phyloP scores from a whole-genome alignment of 768 basidiomycete species.

The Mycena alexandri region DNA sequence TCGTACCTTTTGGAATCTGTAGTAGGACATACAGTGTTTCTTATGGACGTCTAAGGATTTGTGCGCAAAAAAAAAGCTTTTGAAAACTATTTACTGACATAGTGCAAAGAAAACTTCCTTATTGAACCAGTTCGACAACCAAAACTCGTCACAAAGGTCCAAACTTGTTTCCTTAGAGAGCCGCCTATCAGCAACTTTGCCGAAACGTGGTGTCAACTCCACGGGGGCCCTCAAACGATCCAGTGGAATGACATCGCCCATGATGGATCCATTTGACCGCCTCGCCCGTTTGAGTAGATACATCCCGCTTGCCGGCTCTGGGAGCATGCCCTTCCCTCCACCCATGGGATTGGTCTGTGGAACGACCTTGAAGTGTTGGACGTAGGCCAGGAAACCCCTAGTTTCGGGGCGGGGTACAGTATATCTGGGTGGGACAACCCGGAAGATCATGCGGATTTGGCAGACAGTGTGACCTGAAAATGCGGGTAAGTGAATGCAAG shows the following conservation, averaged over 20 bases:
- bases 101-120: slow-evolving; percentile 18
- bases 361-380: slow-evolving; percentile 36
- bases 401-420: neutral
- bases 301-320: slow-evolving; percentile 4
- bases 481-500: no score
- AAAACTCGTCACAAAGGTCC: neutral
- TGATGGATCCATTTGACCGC: neutral
- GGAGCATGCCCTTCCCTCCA: neutral
- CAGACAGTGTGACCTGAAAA: slow-evolving; percentile 30
- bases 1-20: no score
- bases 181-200: slow-evolving; percentile 29
- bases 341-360: slow-evolving; percentile 11
- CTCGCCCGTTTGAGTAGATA: slow-evolving; percentile 17
- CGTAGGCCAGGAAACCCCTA: slow-evolving; percentile 34
- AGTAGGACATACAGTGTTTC: no score
- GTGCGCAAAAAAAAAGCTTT: no score
- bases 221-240: slow-evolving; percentile 20
- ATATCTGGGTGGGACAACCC: slow-evolving; percentile 10
- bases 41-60: no score
- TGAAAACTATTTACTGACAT: no score
- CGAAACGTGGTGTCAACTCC: slow-evolving; percentile 32
- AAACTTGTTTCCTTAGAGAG: slow-evolving; percentile 27
- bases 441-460: slow-evolving; percentile 32
- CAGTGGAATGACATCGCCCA: slow-evolving; percentile 32
- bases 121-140: neutral